Percentiles rank a stretch among this genome's conserved stretches.
Evolutionary conservation across 2,329 filamentous ascomycete species (phyloP).

Genomic region (Graphilbum sp.): DNA sequence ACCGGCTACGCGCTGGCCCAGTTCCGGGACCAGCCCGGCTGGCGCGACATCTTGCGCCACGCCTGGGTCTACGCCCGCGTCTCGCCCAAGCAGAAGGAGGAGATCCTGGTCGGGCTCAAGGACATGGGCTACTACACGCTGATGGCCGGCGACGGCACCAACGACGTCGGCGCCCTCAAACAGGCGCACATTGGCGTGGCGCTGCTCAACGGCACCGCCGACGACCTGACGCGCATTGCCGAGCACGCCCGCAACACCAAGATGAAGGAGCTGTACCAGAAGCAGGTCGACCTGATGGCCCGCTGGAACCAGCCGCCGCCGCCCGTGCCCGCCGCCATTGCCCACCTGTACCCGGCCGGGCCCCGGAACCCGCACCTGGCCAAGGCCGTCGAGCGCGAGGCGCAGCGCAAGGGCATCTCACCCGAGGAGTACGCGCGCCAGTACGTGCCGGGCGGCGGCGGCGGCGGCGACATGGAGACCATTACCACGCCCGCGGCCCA

Average conservation of each 20-base stretch:
- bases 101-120: constrained; percentile 91
- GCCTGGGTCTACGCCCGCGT: constrained; percentile 98
- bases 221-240: constrained; percentile 80
- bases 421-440: constrained; percentile 38
- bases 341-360: constrained; percentile 85
- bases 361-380: constrained; percentile 85
- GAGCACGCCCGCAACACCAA: constrained; percentile 89
- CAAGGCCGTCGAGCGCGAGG: constrained; percentile 79
- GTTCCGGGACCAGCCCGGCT: constrained; percentile 65
- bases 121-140: constrained; percentile 95
- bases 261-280: constrained; percentile 98
- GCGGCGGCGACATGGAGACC: constrained; percentile 35
- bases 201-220: constrained; percentile 81
- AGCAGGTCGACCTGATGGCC: constrained; percentile 81
- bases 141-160: constrained; percentile 97
- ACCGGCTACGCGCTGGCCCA: constrained; percentile 88
- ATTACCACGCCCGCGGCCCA: constrained; percentile 51
- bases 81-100: constrained; percentile 96
- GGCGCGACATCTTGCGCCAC: constrained; percentile 65
- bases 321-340: constrained; percentile 84
- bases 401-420: constrained; percentile 57
- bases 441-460: constrained; percentile 26
- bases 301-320: constrained; percentile 87
- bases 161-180: constrained; percentile 94
- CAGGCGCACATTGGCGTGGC: constrained; percentile 96